phyloP scores from a whole-genome alignment of 1,139 yeast species.

The Yamadazyma sp. region DNA sequence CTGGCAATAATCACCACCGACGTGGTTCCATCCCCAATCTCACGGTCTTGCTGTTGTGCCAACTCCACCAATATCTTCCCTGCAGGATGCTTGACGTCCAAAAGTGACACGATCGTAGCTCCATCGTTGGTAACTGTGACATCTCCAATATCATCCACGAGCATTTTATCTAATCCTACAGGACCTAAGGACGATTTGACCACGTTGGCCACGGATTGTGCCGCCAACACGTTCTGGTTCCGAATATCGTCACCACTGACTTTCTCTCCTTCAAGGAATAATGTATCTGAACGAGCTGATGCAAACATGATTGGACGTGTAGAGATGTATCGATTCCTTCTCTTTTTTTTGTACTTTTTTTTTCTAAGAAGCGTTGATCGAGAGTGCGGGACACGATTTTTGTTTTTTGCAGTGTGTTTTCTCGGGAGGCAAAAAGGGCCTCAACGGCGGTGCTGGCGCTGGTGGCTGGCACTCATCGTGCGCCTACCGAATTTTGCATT shows the following conservation, averaged over 20 bases:
- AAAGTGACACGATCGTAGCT: slow-evolving; percentile 85
- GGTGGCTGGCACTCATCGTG: neutral
- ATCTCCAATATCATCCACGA: slow-evolving; percentile 98
- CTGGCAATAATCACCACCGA: slow-evolving; percentile 96
- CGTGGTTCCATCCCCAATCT: slow-evolving; percentile 97
- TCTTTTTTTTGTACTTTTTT: neutral
- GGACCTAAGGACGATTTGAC: slow-evolving; percentile 97
- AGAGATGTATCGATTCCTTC: too few relatives aligned
- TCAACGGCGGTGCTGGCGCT: neutral
- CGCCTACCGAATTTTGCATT: neutral
- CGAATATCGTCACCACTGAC: slow-evolving; percentile 95
- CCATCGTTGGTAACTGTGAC: slow-evolving; percentile 99
- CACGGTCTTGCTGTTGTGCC: slow-evolving; percentile 98
- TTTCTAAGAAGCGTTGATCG: neutral
- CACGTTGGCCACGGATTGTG: slow-evolving; percentile 95
- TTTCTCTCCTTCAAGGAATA: slow-evolving; percentile 94
- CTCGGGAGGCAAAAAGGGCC: neutral
- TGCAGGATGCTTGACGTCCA: slow-evolving; percentile 98
- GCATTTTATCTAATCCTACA: slow-evolving; percentile 97
- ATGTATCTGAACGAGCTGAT: slow-evolving; percentile 84
- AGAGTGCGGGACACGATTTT: neutral
- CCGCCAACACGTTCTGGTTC: slow-evolving; percentile 93
- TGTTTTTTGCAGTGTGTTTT: neutral
- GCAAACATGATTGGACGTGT: slow-evolving; percentile 32
- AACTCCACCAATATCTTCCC: slow-evolving; percentile 95